These are phyloP conservation scores for Mortierella sp. DNA, from an alignment of 371 early-diverging fungal species.

Conservation along the genomic window DNA sequence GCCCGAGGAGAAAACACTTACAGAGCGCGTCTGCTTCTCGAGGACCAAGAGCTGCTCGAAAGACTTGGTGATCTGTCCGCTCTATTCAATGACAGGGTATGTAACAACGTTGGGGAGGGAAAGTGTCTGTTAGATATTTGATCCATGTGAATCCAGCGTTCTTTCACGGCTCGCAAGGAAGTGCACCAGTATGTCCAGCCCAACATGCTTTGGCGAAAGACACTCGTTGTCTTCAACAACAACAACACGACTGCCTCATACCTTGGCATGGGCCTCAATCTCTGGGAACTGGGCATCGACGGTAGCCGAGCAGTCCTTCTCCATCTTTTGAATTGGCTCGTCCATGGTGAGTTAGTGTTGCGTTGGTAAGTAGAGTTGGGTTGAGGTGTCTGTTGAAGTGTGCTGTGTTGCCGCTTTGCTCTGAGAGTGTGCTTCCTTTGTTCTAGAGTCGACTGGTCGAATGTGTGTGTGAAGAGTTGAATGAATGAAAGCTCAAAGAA, in stretches of 20 bases:
- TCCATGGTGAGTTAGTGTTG: conserved; percentile 55
- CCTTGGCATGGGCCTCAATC: conserved; percentile 80
- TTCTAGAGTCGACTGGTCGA: not conserved
- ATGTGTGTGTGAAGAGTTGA: not conserved
- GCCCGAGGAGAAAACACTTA: conserved; percentile 52
- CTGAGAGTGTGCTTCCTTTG: not conserved
- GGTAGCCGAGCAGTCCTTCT: conserved; percentile 89
- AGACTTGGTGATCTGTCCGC: conserved; percentile 85
- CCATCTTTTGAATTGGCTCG: conserved; percentile 88
- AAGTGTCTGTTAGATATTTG: not conserved
- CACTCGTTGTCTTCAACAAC: not conserved
- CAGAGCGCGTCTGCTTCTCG: conserved; percentile 95
- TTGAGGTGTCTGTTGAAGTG: not conserved
- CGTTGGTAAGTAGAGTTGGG: not conserved
- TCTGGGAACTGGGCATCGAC: conserved; percentile 86
- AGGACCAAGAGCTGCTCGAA: conserved; percentile 83
- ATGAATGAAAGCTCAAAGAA: not conserved
- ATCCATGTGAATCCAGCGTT: not conserved
- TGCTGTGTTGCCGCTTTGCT: not conserved
- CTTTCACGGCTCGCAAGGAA: not conserved
- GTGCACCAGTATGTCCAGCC: not conserved
- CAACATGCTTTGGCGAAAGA: not conserved
- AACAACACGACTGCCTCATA: conserved; percentile 27
- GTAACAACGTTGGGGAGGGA: not conserved
- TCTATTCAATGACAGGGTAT: conserved; percentile 55